Evolutionary conservation across 768 basidiomycete species (phyloP), one percentile per base, ranked within the genome.

Genomic region (Dictyophora rubrovolvata): DNA sequence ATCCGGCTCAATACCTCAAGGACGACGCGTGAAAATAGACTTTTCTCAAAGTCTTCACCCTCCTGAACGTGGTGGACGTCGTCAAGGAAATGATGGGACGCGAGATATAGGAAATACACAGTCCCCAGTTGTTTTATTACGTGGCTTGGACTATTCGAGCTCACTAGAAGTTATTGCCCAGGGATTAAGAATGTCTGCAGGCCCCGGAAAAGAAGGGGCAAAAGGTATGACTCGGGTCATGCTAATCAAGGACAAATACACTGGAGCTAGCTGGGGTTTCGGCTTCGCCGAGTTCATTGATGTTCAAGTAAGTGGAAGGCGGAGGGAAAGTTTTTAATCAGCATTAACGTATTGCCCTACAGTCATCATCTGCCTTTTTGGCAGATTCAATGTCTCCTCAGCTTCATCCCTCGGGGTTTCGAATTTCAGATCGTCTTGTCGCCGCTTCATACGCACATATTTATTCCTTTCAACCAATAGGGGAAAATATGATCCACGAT

Each of bases 361-460:
- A 97, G 91, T 86, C 89, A 18, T 93, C 95, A 1, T 80, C 89
- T 5, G 75, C 82, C 0, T 84, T 93, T 9, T 77, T 98, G 12
- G 89, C 84, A 5, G 83, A 85, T n/a, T 87, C 84, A 7, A 89
- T 96, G 84, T 91, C 89, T 46, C 79, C 90, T 1, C 80, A 85
- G 62, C 75, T 89, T 12, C 92, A 96, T 69, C 93, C 95, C 0
- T 82, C 84, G n/a, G 95, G 95, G 5, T 97, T 97, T 72, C 80
- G 90, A 8, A 95, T 98, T 51, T 89, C 89, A 2, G 86, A 90
- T 66, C 80, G 84, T 33, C 88, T 93, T 1, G 88, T 93, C 11
- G 93, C 93, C 10, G 85, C 87, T 8, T 95, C 94, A 14, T 97
- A 96, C 70, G 92, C 92, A 49, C 89, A 93, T 71, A 84, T 88